Evolutionary conservation across 139 green algal species (phyloP), one percentile per base, ranked within the genome.

Genomic region (Monoraphidium neglectum): DNA sequence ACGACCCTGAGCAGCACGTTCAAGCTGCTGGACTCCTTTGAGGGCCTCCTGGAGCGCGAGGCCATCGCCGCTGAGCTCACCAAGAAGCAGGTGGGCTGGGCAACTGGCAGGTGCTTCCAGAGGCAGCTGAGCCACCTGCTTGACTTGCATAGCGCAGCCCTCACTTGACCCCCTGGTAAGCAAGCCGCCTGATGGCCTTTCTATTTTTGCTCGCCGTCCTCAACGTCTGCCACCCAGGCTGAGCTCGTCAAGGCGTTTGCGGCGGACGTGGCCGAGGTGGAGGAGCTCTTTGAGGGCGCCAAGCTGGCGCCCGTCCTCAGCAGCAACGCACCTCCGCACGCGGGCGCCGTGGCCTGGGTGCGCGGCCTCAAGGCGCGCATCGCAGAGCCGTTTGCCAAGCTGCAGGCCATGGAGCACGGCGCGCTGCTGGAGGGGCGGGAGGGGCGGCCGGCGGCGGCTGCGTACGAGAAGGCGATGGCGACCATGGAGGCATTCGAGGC

Each of bases 1-100:
- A 89, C 88, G 43, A 97, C 90, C 2, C 87, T 97, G 30, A 77
- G 72, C 26, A 82, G 82, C 36, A 93, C 90, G 26, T 97, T 98
- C 90, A 97, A 97, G 88, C 90, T 97, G 67, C 83, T 97, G 32
- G 94, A 97, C 38, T 86, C 82, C 68, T 97, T 97, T 77, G 92
- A 97, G 81, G 90, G 90, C 24, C 83, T 97, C 56, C 85, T 97
- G 46, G 91, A 98, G 35, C 89, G 94, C 33, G 88, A 93, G 38
- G 88, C 91, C 28, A 95, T 97, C 64, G 85, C 85, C 1, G 56
- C 78, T 13, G 87, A 92, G 43, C 72, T 98, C 33, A 88, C 94
- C 68, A 87, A 89, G 79, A 96, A 96, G 88, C 80, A 93, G n/a
- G n/a, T n/a, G n/a, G n/a, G n/a, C n/a, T n/a, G n/a, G n/a, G n/a